These are phyloP conservation scores for Lasiosphaeris hirsuta DNA, from an alignment of 495 filamentous ascomycete genomes.

Conservation along the genomic window DNA sequence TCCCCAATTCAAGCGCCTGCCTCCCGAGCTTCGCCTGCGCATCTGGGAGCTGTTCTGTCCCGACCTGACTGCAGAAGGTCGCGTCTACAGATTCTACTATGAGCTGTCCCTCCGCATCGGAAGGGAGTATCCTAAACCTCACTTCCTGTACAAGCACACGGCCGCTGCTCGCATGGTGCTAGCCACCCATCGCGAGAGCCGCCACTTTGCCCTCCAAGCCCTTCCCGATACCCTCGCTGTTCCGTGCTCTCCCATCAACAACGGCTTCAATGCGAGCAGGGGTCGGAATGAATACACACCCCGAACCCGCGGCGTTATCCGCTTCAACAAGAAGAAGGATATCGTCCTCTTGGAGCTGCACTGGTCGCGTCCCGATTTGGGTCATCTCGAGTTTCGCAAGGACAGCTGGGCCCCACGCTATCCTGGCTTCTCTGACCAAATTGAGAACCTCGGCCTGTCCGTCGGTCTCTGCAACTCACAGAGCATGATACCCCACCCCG, in stretches of 20 bases:
- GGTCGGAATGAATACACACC: constrained; percentile 14
- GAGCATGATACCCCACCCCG: neutral
- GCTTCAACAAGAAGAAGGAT: constrained; percentile 34
- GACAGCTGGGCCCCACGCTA: neutral
- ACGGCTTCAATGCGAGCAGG: constrained; percentile 32
- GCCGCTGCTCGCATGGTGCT: constrained; percentile 28
- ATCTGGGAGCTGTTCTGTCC: constrained; percentile 43
- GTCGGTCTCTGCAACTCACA: neutral
- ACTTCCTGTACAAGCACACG: constrained; percentile 23
- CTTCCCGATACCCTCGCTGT: constrained; percentile 35
- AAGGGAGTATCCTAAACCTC: neutral
- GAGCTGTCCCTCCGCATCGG: neutral
- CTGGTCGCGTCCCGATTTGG: too few species aligned
- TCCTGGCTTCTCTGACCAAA: constrained; percentile 16
- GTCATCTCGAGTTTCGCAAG: too few species aligned
- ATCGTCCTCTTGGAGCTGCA: constrained; percentile 18
- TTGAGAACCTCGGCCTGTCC: constrained; percentile 22
- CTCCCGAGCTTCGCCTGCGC: constrained; percentile 36
- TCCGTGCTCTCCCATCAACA: neutral
- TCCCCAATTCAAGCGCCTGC: constrained; percentile 37
- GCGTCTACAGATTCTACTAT: constrained; percentile 22
- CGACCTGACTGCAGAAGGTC: constrained; percentile 27
- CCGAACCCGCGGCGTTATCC: constrained; percentile 14
- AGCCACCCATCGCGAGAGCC: constrained; percentile 33
- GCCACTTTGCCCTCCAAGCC: constrained; percentile 25